Conservation (phyloP, 768 basidiomycete genomes). For the Naganishia vishniacii region DNA sequence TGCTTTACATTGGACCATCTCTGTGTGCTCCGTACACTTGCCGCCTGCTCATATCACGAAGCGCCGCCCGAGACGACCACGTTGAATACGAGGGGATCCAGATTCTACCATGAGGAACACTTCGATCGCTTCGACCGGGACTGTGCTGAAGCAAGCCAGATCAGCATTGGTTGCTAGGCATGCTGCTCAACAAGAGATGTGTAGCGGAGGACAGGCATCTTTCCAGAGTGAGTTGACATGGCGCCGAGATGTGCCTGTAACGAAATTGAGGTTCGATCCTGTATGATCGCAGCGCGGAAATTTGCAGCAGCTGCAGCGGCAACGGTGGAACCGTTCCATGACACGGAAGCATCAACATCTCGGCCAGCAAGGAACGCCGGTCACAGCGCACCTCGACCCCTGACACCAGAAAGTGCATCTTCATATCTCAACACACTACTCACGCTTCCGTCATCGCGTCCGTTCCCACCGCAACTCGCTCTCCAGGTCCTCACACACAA, state of each 20-base stretch:
- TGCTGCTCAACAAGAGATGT: not conserved
- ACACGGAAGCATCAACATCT: not conserved
- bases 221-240: too few species aligned
- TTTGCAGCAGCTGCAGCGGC: conserved; percentile 2
- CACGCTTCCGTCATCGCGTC: conserved; percentile 33
- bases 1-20: not conserved
- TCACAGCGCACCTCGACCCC: not conserved
- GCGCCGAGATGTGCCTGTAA: too few species aligned
- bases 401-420: conserved; percentile 39
- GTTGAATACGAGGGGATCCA: not conserved
- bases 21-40: too few species aligned
- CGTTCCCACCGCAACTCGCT: conserved; percentile 40
- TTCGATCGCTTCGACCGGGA: conserved; percentile 11
- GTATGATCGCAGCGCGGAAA: not conserved
- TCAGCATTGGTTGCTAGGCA: not conserved
- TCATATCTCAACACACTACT: conserved; percentile 41
- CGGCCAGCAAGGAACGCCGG: not conserved
- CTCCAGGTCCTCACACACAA: conserved; percentile 47
- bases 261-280: too few species aligned
- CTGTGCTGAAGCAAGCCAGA: not conserved
- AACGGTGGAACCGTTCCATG: not conserved
- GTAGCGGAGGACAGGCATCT: too few species aligned
- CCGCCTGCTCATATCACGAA: too few species aligned
- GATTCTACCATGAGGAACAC: not conserved
- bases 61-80: too few species aligned